Evolutionary conservation across 129 eudicot genomes (phyloP).

Genomic region (Flaveria robusta): DNA sequence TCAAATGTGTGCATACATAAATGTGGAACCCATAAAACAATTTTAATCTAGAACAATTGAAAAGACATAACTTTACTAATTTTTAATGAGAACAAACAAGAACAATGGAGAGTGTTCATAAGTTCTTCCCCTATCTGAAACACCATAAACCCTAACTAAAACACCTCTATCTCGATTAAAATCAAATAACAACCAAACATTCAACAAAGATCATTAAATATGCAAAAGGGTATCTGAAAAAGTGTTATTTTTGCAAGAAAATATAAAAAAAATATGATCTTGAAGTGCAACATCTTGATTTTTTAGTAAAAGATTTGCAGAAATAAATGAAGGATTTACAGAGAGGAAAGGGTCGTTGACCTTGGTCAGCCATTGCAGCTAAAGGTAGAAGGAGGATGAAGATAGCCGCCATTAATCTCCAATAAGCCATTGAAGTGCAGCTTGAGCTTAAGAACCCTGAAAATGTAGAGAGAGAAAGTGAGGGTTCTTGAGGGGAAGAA

Average conservation of each 20-base stretch:
- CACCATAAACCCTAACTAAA: conserved; percentile 12
- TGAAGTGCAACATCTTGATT: neutral
- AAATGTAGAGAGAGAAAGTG: conserved; percentile 23
- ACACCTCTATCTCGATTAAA: neutral
- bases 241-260: neutral
- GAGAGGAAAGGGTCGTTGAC: conserved; percentile 31
- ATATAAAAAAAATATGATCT: neutral
- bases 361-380: conserved; percentile 54
- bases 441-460: conserved; percentile 8
- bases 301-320: neutral
- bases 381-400: conserved; percentile 40
- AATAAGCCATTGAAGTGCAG: conserved; percentile 32
- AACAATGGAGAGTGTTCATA: conserved; percentile 6
- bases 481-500: neutral
- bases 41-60: neutral
- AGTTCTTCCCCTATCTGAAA: conserved; percentile 14
- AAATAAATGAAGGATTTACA: conserved; percentile 2
- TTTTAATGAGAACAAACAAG: conserved; percentile 8
- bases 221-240: conserved; percentile 21
- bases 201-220: neutral
- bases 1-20: neutral
- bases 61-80: conserved; percentile 9
- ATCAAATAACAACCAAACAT: neutral
- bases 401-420: conserved; percentile 34
- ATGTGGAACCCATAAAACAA: neutral